Percentiles rank a stretch among this genome's conserved stretches.
phyloP scores from a whole-genome alignment of 2,329 filamentous ascomycete species.

The Fusarium drepaniforme region DNA sequence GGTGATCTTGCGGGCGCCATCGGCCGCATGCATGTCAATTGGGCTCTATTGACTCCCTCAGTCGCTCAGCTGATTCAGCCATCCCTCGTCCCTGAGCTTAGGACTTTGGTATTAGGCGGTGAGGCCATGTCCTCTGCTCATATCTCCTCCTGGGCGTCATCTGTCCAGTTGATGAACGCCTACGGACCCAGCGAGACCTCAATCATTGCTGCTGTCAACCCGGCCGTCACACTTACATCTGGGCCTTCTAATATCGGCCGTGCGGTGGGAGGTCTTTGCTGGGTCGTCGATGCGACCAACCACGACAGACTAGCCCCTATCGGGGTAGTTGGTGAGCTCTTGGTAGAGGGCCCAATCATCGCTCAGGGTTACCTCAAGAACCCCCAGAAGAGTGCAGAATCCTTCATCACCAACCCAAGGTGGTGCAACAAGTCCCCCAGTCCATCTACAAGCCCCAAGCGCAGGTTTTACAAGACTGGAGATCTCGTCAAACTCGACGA shows the following conservation, averaged over 20 bases:
- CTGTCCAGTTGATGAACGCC: constrained; percentile 33
- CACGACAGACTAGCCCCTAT: constrained; percentile 43
- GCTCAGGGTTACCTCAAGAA: constrained; percentile 63
- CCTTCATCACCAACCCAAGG: constrained; percentile 40
- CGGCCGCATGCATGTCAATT: constrained; percentile 27
- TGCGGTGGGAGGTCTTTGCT: constrained; percentile 32
- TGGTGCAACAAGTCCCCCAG: constrained; percentile 13
- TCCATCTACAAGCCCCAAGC: fast-evolving
- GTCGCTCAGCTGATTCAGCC: constrained; percentile 31
- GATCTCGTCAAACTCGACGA: constrained; percentile 38
- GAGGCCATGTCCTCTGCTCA: constrained; percentile 39
- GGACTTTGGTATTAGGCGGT: constrained; percentile 34
- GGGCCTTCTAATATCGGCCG: constrained; percentile 33
- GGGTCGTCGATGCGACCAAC: constrained; percentile 44
- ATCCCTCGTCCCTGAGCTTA: constrained; percentile 15
- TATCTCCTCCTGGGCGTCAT: constrained; percentile 26
- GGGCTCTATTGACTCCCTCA: constrained; percentile 37
- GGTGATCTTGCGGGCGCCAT: constrained; percentile 46
- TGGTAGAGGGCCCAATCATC: constrained; percentile 54
- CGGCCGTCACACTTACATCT: background rate
- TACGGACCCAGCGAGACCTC: constrained; percentile 39
- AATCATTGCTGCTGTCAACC: constrained; percentile 31
- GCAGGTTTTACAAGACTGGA: constrained; percentile 38
- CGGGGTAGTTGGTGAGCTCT: constrained; percentile 49
- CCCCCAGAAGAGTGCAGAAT: constrained; percentile 43